Percentiles rank a stretch among this genome's conserved stretches.
These are phyloP conservation scores for Alternaria infectoria DNA, from an alignment of 2,329 filamentous ascomycete genomes.

Conservation along the genomic window DNA sequence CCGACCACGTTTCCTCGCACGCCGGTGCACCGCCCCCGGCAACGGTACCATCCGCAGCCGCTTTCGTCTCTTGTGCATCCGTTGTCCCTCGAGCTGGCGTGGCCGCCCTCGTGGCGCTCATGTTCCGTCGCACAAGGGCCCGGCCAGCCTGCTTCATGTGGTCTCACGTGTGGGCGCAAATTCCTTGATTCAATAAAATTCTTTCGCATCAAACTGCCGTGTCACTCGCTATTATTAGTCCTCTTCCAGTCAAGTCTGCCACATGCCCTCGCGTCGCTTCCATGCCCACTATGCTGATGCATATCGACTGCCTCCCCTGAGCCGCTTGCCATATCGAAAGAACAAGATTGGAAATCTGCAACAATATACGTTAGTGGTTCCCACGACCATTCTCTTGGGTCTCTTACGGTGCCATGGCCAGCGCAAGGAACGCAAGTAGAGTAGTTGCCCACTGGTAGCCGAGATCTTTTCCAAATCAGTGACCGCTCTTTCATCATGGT, in stretches of 20 bases:
- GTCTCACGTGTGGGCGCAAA: conserved; percentile 44
- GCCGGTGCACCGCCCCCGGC: conserved; percentile 21
- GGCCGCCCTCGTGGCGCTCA: conserved; percentile 46
- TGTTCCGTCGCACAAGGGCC: conserved; percentile 35
- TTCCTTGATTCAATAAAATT: conserved; percentile 44
- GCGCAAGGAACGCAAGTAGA: conserved; percentile 55
- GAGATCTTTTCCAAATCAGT: conserved; percentile 51
- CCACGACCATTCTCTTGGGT: conserved; percentile 31
- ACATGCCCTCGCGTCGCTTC: conserved; percentile 10
- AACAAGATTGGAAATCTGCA: conserved; percentile 55
- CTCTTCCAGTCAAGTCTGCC: conserved; percentile 17
- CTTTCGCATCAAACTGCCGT: conserved; percentile 40
- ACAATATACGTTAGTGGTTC: conserved; percentile 41
- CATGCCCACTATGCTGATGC: conserved; percentile 46
- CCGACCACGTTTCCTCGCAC: conserved; percentile 38
- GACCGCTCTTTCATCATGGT: conserved; percentile 51
- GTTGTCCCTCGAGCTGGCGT: conserved; percentile 37
- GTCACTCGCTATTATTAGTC: conserved; percentile 46
- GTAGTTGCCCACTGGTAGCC: conserved; percentile 60
- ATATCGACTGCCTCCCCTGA: conserved; percentile 57
- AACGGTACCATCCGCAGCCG: conserved; percentile 32
- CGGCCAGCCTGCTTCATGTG: conserved; percentile 40
- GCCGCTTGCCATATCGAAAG: conserved; percentile 57
- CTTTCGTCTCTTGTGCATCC: conserved; percentile 29
- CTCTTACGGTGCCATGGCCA: conserved; percentile 56